phyloP scores from a whole-genome alignment of 2,329 filamentous ascomycete species.

The Elsinoe necatrix region DNA sequence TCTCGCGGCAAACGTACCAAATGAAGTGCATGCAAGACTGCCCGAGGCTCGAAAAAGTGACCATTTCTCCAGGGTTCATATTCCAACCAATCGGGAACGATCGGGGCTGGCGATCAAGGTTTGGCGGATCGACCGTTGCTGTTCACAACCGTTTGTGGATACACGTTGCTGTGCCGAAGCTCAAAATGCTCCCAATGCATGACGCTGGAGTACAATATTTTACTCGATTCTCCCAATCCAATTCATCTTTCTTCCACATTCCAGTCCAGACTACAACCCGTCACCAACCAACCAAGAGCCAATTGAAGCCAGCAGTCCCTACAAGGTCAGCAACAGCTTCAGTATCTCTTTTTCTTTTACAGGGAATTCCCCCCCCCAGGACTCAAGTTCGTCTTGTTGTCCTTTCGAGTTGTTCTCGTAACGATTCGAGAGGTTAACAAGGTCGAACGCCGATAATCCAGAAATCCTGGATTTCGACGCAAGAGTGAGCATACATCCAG shows the following conservation, averaged over 20 bases:
- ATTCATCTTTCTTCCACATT: constrained; percentile 6
- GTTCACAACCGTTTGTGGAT: constrained; percentile 12
- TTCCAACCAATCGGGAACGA: background rate
- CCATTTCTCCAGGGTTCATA: background rate
- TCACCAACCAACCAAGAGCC: background rate
- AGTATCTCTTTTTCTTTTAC: constrained; percentile 6
- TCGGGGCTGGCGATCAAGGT: constrained; percentile 2
- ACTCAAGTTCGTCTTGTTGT: constrained; percentile 20
- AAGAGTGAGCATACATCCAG: constrained; percentile 17
- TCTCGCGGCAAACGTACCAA: background rate
- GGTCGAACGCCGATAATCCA: constrained; percentile 19
- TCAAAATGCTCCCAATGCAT: constrained; percentile 2
- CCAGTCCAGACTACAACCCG: background rate
- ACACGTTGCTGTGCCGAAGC: constrained; percentile 11
- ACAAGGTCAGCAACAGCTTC: constrained; percentile 16
- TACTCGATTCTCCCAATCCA: background rate
- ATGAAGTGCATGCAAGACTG: background rate
- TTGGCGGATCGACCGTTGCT: constrained; percentile 11
- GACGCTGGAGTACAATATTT: background rate
- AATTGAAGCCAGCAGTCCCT: constrained; percentile 14
- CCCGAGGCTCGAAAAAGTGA: constrained; percentile 7
- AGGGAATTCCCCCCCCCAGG: background rate
- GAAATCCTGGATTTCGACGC: constrained; percentile 21
- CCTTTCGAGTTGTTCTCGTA: constrained; percentile 21
- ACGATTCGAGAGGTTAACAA: constrained; percentile 21